A percentile compares a stretch with the other conserved stretches of the same genome.
These are phyloP conservation scores for slime mould (Dictyostelium discoideum) DNA, from an alignment of 78 protist species.

Conservation along the genomic window DNA sequence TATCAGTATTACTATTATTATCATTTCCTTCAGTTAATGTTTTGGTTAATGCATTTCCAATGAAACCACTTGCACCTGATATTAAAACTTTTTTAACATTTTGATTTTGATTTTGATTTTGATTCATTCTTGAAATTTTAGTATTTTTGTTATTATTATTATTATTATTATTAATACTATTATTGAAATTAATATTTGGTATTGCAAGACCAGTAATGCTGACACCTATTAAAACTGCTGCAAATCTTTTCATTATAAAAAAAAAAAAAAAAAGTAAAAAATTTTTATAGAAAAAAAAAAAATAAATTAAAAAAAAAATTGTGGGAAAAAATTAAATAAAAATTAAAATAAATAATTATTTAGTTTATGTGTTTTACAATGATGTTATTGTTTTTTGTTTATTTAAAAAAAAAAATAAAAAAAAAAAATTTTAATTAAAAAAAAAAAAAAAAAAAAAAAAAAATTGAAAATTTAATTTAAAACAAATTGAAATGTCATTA, in stretches of 20 bases:
- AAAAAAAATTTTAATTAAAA: no score
- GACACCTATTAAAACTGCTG: background rate
- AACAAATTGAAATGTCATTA: no score
- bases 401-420: no score
- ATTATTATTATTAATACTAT: background rate
- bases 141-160: background rate
- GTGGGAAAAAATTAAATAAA: background rate
- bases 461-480: no score
- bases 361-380: background rate
- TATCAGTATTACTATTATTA: background rate
- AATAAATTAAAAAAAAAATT: no score
- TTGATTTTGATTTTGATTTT: background rate
- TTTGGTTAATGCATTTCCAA: conserved; percentile 7
- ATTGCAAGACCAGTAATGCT: background rate
- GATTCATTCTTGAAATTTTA: background rate
- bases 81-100: conserved; percentile 32
- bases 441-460: no score
- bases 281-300: background rate
- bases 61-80: conserved; percentile 52
- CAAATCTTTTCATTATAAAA: background rate
- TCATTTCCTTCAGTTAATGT: background rate
- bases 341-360: background rate
- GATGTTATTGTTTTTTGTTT: background rate
- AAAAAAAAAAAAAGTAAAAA: background rate
- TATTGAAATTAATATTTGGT: background rate